These are phyloP conservation scores for Neocatenulostroma microsporum DNA, from an alignment of 2,329 filamentous ascomycete genomes.

Conservation along the genomic window DNA sequence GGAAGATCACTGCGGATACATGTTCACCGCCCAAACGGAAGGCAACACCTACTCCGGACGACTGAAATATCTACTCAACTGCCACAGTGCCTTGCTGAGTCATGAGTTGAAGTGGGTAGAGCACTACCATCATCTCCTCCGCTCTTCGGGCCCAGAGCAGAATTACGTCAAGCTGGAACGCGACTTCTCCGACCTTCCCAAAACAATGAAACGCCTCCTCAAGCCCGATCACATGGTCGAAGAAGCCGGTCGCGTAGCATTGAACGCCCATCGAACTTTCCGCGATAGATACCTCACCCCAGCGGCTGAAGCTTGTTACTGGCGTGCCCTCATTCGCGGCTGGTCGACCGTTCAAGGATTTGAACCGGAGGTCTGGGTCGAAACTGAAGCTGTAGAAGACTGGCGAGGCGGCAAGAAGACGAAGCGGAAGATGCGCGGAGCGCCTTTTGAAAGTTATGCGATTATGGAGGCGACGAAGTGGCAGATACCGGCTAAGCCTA, in stretches of 20 bases:
- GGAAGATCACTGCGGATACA: conserved; percentile 27
- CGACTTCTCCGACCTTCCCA: conserved; percentile 26
- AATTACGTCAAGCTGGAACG: conserved; percentile 26
- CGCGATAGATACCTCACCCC: conserved; percentile 25
- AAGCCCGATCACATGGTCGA: conserved; percentile 16
- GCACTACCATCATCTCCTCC: conserved; percentile 26
- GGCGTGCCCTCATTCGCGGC: conserved; percentile 24
- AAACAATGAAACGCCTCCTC: conserved; percentile 20
- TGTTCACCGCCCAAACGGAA: conserved; percentile 28
- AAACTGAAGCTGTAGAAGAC: conserved; percentile 15
- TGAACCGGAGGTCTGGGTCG: conserved; percentile 18
- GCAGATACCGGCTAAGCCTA: conserved; percentile 20
- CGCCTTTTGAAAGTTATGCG: conserved; percentile 25
- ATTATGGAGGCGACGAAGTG: conserved; percentile 26
- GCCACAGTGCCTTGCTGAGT: conserved; percentile 25
- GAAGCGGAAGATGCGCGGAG: conserved; percentile 18
- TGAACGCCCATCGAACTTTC: conserved; percentile 23
- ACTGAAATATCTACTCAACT: conserved; percentile 30
- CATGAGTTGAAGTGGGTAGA: conserved; percentile 25
- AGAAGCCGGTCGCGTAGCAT: conserved; percentile 18
- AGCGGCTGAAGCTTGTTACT: conserved; percentile 27
- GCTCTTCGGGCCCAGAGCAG: conserved; percentile 21
- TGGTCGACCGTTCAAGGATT: conserved; percentile 26
- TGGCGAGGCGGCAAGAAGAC: conserved; percentile 9
- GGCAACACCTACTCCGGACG: conserved; percentile 30